Conservation (phyloP, 495 filamentous ascomycete genomes). For the Hypoxylon cercidicola region DNA sequence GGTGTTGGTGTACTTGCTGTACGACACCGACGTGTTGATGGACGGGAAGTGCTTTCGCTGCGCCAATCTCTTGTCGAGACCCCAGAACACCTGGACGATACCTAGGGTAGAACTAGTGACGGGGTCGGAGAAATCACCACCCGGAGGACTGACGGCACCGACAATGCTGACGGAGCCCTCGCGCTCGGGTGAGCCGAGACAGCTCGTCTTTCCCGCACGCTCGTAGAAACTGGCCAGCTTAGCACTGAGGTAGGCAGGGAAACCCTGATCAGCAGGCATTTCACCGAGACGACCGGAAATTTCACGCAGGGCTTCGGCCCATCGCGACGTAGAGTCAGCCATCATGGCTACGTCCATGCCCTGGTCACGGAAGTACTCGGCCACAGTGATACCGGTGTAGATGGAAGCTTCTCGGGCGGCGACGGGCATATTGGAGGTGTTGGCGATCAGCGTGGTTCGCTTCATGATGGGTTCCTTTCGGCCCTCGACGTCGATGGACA, state of each 20-base stretch:
- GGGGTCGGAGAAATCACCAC: slow-evolving; percentile 99
- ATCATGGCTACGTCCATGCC: slow-evolving; percentile 99
- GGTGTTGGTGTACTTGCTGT: slow-evolving; percentile 92
- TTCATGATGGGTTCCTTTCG: slow-evolving; percentile 99
- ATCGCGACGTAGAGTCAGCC: slow-evolving; percentile 98
- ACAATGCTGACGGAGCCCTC: slow-evolving; percentile 96
- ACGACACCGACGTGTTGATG: slow-evolving; percentile 94
- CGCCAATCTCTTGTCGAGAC: slow-evolving; percentile 98
- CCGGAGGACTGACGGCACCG: slow-evolving; percentile 94
- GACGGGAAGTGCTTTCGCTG: slow-evolving; percentile 99
- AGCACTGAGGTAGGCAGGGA: slow-evolving; percentile 95
- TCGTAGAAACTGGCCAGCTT: slow-evolving; percentile 99
- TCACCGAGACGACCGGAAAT: slow-evolving; percentile 98
- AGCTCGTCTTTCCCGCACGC: slow-evolving; percentile 86
- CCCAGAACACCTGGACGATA: slow-evolving; percentile 99
- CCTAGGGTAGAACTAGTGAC: slow-evolving; percentile 93
- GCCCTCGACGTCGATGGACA: slow-evolving; percentile 88
- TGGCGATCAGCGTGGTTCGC: slow-evolving; percentile 97
- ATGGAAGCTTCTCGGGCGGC: slow-evolving; percentile 98
- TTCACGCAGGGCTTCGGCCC: slow-evolving; percentile 98
- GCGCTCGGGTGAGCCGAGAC: slow-evolving; percentile 87
- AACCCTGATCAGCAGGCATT: slow-evolving; percentile 99
- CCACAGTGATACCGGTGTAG: slow-evolving; percentile 97
- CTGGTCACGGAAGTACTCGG: slow-evolving; percentile 98
- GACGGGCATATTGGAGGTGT: slow-evolving; percentile 99